These are phyloP conservation scores for Wilcoxina mikolae DNA, from an alignment of 495 filamentous ascomycete genomes.

Conservation along the genomic window DNA sequence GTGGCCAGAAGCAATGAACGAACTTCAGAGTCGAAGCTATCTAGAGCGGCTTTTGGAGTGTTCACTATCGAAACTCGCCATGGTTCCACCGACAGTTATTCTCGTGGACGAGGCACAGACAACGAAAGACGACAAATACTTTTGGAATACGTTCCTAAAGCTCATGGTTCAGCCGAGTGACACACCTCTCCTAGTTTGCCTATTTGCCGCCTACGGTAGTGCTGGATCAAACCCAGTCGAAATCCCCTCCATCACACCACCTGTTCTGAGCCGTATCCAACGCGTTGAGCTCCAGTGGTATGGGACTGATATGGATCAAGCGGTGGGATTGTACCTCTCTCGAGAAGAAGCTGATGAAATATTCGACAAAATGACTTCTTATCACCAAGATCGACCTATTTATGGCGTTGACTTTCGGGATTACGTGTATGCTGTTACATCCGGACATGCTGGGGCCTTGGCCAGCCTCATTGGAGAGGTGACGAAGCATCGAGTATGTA, in stretches of 20 bases:
- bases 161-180: slow-evolving; percentile 2
- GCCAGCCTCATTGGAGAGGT: too few relatives aligned
- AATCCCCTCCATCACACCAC: background rate
- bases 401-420: too few relatives aligned
- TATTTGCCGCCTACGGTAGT: slow-evolving; percentile 6
- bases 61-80: background rate
- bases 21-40: background rate
- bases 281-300: too few relatives aligned
- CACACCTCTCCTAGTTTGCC: background rate
- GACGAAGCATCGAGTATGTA: too few relatives aligned
- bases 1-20: slow-evolving; percentile 2
- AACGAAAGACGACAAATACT: slow-evolving; percentile 4
- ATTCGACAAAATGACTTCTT: too few relatives aligned
- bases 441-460: too few relatives aligned
- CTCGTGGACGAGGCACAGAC: slow-evolving; percentile 1
- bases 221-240: background rate
- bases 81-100: background rate
- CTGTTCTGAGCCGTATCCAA: slow-evolving; percentile 1
- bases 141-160: slow-evolving; percentile 7
- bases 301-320: too few relatives aligned
- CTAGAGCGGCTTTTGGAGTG: background rate
- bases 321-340: too few relatives aligned
- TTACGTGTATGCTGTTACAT: too few relatives aligned
- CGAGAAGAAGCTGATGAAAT: too few relatives aligned
- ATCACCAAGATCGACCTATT: too few relatives aligned